Evolutionary conservation across 352 stramenopile genomes (phyloP).

Genomic region (Phytophthora chlamydospora): DNA sequence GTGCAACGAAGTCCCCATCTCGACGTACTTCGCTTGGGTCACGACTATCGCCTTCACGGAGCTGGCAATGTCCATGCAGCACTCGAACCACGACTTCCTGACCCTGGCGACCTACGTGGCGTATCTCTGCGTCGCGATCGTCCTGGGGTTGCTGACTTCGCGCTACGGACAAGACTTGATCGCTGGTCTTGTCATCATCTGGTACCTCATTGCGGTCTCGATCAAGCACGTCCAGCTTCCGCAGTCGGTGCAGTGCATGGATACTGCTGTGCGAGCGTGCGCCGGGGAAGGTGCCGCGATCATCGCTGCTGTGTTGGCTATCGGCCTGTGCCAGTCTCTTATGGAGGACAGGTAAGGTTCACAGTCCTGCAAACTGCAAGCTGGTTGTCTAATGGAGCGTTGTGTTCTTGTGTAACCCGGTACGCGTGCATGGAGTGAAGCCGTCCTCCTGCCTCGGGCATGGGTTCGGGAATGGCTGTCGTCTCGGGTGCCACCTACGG

Average conservation of each 20-base stretch:
- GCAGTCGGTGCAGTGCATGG: conserved; percentile 44
- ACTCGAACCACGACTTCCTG: conserved; percentile 55
- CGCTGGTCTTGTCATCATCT: conserved; percentile 65
- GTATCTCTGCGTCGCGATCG: conserved; percentile 61
- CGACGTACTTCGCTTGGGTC: conserved; percentile 83
- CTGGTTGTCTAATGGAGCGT: conserved; percentile 12
- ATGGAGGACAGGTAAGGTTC: conserved; percentile 66
- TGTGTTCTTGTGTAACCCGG: conserved; percentile 16
- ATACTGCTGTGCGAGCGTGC: conserved; percentile 67
- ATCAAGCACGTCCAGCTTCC: conserved; percentile 60
- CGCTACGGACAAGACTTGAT: conserved; percentile 69
- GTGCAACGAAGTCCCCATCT: conserved; percentile 78
- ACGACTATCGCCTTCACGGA: conserved; percentile 70
- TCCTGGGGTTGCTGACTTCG: conserved; percentile 64
- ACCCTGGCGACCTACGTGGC: conserved; percentile 66
- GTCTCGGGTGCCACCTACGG: conserved; percentile 42
- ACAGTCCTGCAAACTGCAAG: background rate
- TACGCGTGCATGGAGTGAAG: conserved; percentile 45
- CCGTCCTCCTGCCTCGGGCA: conserved; percentile 40
- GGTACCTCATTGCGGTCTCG: conserved; percentile 74
- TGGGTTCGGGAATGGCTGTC: conserved; percentile 47
- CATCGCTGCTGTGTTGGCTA: conserved; percentile 55
- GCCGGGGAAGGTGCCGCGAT: conserved; percentile 65
- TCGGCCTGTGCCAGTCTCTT: conserved; percentile 57
- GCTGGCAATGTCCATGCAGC: conserved; percentile 72